Conservation (phyloP, 140 eudicot species). For the Oenanthe javanica region DNA sequence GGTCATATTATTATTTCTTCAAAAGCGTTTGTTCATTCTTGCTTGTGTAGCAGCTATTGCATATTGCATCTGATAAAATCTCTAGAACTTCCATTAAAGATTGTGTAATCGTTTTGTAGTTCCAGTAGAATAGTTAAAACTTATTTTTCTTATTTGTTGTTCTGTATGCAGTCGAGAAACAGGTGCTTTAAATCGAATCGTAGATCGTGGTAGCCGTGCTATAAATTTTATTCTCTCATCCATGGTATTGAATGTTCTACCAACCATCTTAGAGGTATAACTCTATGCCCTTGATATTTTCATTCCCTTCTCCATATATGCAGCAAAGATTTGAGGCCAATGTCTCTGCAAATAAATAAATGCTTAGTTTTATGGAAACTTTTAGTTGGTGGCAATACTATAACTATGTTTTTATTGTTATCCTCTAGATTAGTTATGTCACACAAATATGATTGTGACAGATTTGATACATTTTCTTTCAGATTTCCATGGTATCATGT, state of each 20-base stretch:
- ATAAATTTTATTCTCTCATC: constrained; percentile 84
- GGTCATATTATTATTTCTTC: background rate
- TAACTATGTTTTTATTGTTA: too few relatives aligned
- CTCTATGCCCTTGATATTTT: constrained; percentile 5
- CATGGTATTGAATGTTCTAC: constrained; percentile 97
- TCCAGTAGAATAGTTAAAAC: background rate
- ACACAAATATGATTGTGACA: constrained; percentile 7
- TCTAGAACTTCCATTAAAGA: background rate
- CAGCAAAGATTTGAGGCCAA: background rate
- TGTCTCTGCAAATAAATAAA: background rate
- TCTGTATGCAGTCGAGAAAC: constrained; percentile 82
- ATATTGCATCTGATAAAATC: background rate
- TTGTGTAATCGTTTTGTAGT: background rate
- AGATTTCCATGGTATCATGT: constrained; percentile 94
- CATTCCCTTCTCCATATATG: background rate
- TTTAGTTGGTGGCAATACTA: too few relatives aligned
- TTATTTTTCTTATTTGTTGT: constrained; percentile 11
- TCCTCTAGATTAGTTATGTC: constrained; percentile 4
- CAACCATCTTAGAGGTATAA: constrained; percentile 83
- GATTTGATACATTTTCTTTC: constrained; percentile 27
- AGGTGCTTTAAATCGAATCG: constrained; percentile 76
- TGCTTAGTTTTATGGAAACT: background rate
- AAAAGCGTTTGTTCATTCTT: background rate
- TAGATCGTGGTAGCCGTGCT: constrained; percentile 99
- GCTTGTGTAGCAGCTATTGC: background rate